Percentiles rank a stretch among this genome's conserved stretches.
These are phyloP conservation scores for Hydrangea macrophylla DNA, from an alignment of 148 eudicot species.

Conservation along the genomic window DNA sequence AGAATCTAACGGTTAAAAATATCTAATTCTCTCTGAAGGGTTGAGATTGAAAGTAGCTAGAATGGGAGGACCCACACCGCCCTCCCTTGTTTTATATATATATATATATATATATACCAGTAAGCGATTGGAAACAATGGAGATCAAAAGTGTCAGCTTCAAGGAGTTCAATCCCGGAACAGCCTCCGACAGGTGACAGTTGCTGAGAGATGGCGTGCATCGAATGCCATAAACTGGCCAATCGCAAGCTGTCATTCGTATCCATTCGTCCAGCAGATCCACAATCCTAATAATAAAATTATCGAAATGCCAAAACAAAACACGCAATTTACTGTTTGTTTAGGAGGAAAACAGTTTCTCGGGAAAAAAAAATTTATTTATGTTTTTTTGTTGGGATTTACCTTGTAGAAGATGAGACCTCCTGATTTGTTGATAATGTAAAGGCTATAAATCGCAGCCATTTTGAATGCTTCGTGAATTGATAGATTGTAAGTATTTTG, in stretches of 20 bases:
- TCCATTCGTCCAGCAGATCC: conserved; percentile 97
- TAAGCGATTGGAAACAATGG: conserved; percentile 93
- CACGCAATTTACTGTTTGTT: not conserved
- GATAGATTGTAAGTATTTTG: not conserved
- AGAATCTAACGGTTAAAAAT: too few species aligned
- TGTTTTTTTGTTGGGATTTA: conserved; percentile 22
- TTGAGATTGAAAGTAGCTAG: too few species aligned
- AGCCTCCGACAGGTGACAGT: conserved; percentile 73
- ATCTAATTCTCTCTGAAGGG: too few species aligned
- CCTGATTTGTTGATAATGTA: conserved; percentile 96
- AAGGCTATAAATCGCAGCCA: conserved; percentile 85
- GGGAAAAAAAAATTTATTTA: not conserved
- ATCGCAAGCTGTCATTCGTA: conserved; percentile 88
- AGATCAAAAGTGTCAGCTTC: conserved; percentile 96
- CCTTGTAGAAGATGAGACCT: conserved; percentile 95
- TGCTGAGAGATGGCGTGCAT: conserved; percentile 99
- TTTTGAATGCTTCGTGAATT: conserved; percentile 11
- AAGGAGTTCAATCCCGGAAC: conserved; percentile 77
- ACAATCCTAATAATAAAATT: conserved; percentile 60
- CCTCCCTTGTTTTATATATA: too few species aligned
- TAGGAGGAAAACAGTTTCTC: not conserved
- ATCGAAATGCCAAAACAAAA: not conserved
- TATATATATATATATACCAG: conserved; percentile 42
- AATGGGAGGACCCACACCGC: too few species aligned
- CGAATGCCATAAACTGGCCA: conserved; percentile 97